phyloP scores from a whole-genome alignment of 495 filamentous ascomycete genomes.

The Hypoxylon lenormandii region DNA sequence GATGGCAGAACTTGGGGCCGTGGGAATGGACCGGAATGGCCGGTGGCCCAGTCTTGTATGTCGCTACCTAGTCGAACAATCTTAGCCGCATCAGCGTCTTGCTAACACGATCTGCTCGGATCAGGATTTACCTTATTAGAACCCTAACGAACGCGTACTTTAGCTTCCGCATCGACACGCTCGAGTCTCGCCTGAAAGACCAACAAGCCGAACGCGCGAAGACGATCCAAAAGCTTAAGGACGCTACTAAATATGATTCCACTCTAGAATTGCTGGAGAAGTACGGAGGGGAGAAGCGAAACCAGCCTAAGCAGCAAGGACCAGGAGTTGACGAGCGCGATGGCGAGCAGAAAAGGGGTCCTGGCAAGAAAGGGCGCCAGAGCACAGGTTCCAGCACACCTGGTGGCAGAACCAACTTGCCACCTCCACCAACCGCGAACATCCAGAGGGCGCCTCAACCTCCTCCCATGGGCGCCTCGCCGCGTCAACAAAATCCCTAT shows the following conservation, averaged over 20 bases:
- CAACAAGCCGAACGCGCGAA: conserved; percentile 80
- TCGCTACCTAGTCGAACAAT: conserved; percentile 3
- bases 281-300: conserved; percentile 74
- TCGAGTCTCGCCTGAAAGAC: conserved; percentile 74
- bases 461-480: conserved; percentile 43
- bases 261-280: conserved; percentile 94
- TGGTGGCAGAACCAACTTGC: conserved; percentile 67
- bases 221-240: conserved; percentile 93
- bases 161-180: conserved; percentile 78
- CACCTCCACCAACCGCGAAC: conserved; percentile 89
- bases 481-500: conserved; percentile 30
- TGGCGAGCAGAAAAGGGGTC: conserved; percentile 17
- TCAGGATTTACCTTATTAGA: conserved; percentile 77
- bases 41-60: conserved; percentile 82
- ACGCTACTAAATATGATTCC: conserved; percentile 92
- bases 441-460: conserved; percentile 63
- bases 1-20: conserved; percentile 81
- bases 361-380: conserved; percentile 41
- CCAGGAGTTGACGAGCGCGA: conserved; percentile 33
- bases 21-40: conserved; percentile 80
- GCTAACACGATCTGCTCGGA: conserved; percentile 30
- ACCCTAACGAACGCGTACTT: conserved; percentile 73
- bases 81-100: conserved; percentile 15
- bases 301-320: conserved; percentile 54
- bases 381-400: conserved; percentile 41